phyloP scores from a whole-genome alignment of 1,284 basidiomycete species.

The Ceratobasidium sp. region DNA sequence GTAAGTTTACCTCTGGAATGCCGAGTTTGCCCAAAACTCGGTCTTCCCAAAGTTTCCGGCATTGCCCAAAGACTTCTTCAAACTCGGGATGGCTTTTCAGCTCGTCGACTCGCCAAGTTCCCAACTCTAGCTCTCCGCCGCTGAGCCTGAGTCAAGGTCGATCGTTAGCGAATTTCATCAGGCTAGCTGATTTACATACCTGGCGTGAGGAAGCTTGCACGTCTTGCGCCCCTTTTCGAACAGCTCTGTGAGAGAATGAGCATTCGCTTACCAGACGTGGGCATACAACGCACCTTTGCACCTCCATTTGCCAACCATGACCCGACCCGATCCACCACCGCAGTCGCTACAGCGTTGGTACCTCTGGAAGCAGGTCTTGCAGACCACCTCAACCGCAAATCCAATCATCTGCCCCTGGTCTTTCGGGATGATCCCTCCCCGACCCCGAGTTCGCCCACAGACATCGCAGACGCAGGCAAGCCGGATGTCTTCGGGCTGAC shows the following conservation, averaged over 20 bases:
- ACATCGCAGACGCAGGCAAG: constrained; percentile 45
- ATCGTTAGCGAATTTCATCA: constrained; percentile 4
- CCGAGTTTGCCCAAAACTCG: constrained; percentile 36
- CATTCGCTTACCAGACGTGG: background rate
- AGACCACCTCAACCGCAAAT: constrained; percentile 45
- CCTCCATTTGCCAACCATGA: constrained; percentile 46
- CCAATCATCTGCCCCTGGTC: constrained; percentile 34
- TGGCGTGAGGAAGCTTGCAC: constrained; percentile 42
- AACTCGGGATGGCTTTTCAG: constrained; percentile 35
- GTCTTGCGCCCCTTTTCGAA: constrained; percentile 45
- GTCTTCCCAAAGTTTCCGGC: constrained; percentile 37
- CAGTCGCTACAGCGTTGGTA: constrained; percentile 45
- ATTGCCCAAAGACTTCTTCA: constrained; percentile 36
- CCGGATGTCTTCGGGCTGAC: constrained; percentile 44
- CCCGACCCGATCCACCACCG: constrained; percentile 44
- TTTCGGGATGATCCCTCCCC: constrained; percentile 44
- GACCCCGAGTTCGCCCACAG: constrained; percentile 44
- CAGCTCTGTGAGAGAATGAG: constrained; percentile 38
- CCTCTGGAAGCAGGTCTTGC: constrained; percentile 42
- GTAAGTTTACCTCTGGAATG: constrained; percentile 17
- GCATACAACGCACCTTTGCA: constrained; percentile 41
- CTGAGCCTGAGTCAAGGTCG: constrained; percentile 27
- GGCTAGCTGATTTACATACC: constrained; percentile 5
- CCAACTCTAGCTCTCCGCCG: constrained; percentile 44
- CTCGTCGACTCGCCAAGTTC: constrained; percentile 43